phyloP scores from a whole-genome alignment of 805 yeast species.

The Candida odintsovae region DNA sequence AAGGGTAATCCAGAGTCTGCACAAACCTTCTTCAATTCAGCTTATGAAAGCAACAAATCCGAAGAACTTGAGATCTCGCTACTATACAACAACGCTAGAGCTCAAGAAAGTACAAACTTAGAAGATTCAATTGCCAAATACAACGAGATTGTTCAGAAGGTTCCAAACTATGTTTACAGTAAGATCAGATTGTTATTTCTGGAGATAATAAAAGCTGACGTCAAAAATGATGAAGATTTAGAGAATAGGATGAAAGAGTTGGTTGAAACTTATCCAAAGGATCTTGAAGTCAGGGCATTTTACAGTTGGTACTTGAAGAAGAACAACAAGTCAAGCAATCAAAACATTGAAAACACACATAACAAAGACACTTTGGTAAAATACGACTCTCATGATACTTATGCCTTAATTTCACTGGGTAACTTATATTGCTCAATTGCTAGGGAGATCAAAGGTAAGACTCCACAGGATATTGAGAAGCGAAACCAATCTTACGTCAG shows the following conservation, averaged over 20 bases:
- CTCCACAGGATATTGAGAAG: constrained; percentile 47
- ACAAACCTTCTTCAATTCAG: constrained; percentile 44
- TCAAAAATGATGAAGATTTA: constrained; percentile 32
- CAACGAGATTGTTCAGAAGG: constrained; percentile 44
- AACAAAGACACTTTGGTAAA: constrained; percentile 81
- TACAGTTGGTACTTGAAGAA: constrained; percentile 82
- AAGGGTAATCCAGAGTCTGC: constrained; percentile 59
- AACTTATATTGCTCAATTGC: constrained; percentile 82
- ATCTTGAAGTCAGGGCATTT: constrained; percentile 82
- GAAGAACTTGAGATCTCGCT: constrained; percentile 37
- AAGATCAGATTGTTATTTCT: constrained; percentile 64
- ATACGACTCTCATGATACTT: constrained; percentile 80
- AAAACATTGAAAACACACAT: constrained; percentile 65
- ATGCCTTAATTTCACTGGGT: constrained; percentile 85
- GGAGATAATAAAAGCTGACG: constrained; percentile 43
- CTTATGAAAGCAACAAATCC: constrained; percentile 31
- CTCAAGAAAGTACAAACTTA: constrained; percentile 43
- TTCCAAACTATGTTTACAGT: constrained; percentile 73
- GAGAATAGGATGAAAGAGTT: constrained; percentile 50
- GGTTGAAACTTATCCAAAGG: constrained; percentile 46
- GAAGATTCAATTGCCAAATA: constrained; percentile 34
- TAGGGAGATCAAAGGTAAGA: constrained; percentile 53
- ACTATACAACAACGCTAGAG: constrained; percentile 73
- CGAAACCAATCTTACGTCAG: constrained; percentile 71
- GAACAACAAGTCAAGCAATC: constrained; percentile 40